A percentile compares a stretch with the other conserved stretches of the same genome.
Conservation (phyloP, 331 rosid species). For the Rhamnella rubrinervis region DNA sequence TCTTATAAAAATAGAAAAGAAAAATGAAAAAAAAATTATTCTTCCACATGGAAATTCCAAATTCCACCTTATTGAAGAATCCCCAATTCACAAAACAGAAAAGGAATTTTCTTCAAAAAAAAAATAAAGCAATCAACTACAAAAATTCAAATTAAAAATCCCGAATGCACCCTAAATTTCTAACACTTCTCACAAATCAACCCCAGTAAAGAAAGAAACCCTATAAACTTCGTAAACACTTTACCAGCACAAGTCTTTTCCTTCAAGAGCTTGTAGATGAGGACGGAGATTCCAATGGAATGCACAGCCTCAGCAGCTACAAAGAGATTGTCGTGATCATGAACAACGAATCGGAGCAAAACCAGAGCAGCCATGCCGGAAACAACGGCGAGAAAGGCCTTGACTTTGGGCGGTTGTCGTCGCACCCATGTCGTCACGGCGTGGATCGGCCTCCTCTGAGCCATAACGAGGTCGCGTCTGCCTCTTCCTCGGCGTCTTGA, state of each 20-base stretch:
- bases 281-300: slow-evolving; percentile 81
- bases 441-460: slow-evolving; percentile 52
- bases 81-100: slow-evolving; percentile 6
- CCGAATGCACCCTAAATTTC: slow-evolving; percentile 7
- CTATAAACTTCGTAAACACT: not conserved
- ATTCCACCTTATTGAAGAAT: not conserved
- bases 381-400: slow-evolving; percentile 81
- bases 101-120: not conserved
- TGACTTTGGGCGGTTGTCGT: slow-evolving; percentile 85
- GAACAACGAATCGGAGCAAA: slow-evolving; percentile 73
- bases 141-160: not conserved
- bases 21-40: not conserved
- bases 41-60: not conserved
- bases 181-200: not conserved
- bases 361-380: slow-evolving; percentile 81
- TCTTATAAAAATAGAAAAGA: not conserved
- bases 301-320: slow-evolving; percentile 93
- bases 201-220: not conserved
- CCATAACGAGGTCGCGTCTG: not conserved
- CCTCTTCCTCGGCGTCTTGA: slow-evolving; percentile 8
- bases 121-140: not conserved
- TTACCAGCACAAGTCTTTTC: slow-evolving; percentile 89
- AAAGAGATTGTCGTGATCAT: slow-evolving; percentile 88
- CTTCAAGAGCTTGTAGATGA: slow-evolving; percentile 84
- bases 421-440: slow-evolving; percentile 64